Evolutionary conservation across 352 stramenopile species (phyloP).

Genomic region (Phytopythium boreale): DNA sequence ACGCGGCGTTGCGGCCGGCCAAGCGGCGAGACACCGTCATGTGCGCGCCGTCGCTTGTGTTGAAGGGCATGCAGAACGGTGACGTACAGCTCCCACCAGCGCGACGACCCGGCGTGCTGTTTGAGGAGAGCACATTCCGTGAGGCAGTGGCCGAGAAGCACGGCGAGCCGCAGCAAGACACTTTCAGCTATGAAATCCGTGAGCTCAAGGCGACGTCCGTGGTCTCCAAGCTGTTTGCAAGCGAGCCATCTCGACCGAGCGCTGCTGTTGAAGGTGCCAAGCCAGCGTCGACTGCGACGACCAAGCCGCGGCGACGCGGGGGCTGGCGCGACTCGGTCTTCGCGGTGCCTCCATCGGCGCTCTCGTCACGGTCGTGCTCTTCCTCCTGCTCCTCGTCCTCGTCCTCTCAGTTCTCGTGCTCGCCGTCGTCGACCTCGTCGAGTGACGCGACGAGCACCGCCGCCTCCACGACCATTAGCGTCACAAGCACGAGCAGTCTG

Average conservation of each 20-base stretch:
- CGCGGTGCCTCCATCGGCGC: constrained; percentile 7
- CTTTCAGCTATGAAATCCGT: fast-evolving
- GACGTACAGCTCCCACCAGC: neutral
- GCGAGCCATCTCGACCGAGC: neutral
- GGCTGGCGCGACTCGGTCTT: constrained; percentile 19
- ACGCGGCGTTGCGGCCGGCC: constrained; percentile 27
- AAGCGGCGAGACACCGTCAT: constrained; percentile 28
- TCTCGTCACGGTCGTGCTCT: too few relatives aligned
- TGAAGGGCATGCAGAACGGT: neutral
- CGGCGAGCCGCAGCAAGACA: constrained; percentile 4
- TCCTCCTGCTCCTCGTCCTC: constrained; percentile 5
- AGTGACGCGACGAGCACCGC: neutral
- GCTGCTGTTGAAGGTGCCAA: neutral
- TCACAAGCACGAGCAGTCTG: neutral
- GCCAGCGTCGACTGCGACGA: neutral
- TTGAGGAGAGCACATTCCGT: neutral
- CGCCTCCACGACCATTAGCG: neutral
- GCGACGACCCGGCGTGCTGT: neutral
- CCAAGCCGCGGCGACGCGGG: constrained; percentile 1
- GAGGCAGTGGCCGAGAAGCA: neutral
- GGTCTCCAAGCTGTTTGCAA: constrained; percentile 15
- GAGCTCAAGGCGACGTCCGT: neutral
- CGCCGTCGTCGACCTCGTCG: constrained; percentile 1
- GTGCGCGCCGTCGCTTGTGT: constrained; percentile 11
- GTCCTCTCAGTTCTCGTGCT: constrained; percentile 5